These are phyloP conservation scores for Suillus variegatus DNA, from an alignment of 768 basidiomycete species.

Conservation along the genomic window DNA sequence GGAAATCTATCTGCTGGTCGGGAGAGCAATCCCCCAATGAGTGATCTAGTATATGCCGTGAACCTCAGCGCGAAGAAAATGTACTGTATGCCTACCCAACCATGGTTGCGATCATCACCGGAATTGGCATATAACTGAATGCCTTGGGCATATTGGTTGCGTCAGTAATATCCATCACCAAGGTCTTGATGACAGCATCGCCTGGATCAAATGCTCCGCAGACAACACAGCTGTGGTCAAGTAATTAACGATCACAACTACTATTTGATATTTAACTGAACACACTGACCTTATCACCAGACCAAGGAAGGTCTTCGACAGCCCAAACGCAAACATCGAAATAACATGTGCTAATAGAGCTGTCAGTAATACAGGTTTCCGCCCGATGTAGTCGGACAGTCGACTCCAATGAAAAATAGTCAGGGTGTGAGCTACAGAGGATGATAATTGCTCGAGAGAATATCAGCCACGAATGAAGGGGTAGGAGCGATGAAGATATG, in stretches of 20 bases:
- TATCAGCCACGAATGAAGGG: conserved; percentile 32
- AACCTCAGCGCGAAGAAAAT: conserved; percentile 12
- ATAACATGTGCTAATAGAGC: conserved; percentile 44
- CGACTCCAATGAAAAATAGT: conserved; percentile 52
- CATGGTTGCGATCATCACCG: conserved; percentile 43
- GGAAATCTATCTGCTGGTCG: conserved; percentile 71
- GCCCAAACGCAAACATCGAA: conserved; percentile 49
- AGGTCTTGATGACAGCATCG: conserved; percentile 48
- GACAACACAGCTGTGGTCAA: conserved; percentile 37
- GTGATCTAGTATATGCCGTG: conserved; percentile 43
- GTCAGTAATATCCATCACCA: conserved; percentile 43
- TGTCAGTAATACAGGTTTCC: conserved; percentile 46
- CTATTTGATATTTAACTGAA: background rate
- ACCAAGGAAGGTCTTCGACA: conserved; percentile 47
- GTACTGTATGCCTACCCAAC: conserved; percentile 37
- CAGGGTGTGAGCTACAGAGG: conserved; percentile 48
- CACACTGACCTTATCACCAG: conserved; percentile 38
- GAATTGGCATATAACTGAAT: conserved; percentile 59
- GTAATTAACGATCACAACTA: background rate
- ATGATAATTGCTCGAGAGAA: conserved; percentile 43
- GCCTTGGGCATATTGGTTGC: conserved; percentile 36
- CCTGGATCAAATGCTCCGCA: conserved; percentile 56
- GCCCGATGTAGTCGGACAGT: conserved; percentile 48
- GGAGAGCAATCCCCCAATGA: conserved; percentile 67
- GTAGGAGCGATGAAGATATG: conserved; percentile 1